Evolutionary conservation across 345 rosid genomes (phyloP), one percentile per base, ranked within the genome.

Genomic region (Cardamine occulta): DNA sequence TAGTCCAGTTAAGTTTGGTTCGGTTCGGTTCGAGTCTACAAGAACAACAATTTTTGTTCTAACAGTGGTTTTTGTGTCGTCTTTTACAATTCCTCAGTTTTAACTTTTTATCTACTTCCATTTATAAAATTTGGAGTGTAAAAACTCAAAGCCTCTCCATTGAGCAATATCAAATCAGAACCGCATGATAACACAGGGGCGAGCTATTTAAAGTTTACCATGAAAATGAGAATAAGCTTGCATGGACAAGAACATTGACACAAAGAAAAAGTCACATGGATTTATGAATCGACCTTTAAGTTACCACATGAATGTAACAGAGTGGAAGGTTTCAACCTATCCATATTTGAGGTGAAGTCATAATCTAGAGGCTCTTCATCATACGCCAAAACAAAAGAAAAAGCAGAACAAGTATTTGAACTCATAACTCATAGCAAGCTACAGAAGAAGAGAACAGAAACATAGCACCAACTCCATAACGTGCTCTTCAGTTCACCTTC

Each of bases 371-470:
- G 31, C 32, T 68, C 42, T 53, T 76, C 42, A 63, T 13, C 75
- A 69, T 62, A 42, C 35, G 70, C 70, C 19, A 23, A 53, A 69
- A 44, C 59, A 51, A 48, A 35, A 19, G 12, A 51, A 8, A 67
- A 49, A 68, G 29, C 24, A 39, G 61, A 32, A 60, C n/a, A 51
- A 66, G 61, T 67, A 44, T 63, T 19, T 61, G 23, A 34, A 76
- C 58, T 76, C 80, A 37, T 5, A 14, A 69, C 57, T 76, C 75
- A 67, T 35, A 21, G 61, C 62, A 69, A 69, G 54, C 19, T 56
- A 42, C 32, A 45, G 26, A 70, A 58, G 52, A 8, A 40, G 63
- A 17, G 14, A 31, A 11, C 11, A 29, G 31, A 70, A 53, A 49
- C 11, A 37, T 24, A 37, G 49, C 9, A 39, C 44, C 57, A 45